Evolutionary conservation across 768 basidiomycete species (phyloP).

Genomic region (Naganishia randhawae): DNA sequence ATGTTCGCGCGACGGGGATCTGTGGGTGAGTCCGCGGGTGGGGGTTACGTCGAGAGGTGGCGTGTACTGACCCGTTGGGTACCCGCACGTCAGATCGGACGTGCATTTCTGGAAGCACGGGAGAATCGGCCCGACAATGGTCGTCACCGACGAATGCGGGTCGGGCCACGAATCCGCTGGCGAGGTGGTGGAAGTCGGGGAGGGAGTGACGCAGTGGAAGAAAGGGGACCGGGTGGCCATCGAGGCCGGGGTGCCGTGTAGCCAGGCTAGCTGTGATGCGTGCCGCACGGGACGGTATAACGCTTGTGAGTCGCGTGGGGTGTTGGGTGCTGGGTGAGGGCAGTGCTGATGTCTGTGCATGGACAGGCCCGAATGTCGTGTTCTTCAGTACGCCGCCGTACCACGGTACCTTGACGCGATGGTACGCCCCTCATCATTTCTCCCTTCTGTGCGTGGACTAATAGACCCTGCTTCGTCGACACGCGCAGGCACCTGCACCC

Average conservation of each 20-base stretch:
- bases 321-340: background rate
- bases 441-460: too few species aligned
- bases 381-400: conserved; percentile 54
- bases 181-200: conserved; percentile 48
- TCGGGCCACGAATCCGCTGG: conserved; percentile 52
- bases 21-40: conserved; percentile 47
- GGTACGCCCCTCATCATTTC: background rate
- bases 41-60: background rate
- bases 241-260: conserved; percentile 48
- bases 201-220: conserved; percentile 45
- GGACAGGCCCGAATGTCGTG: conserved; percentile 47
- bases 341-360: background rate
- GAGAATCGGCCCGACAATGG: conserved; percentile 49
- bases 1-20: conserved; percentile 52
- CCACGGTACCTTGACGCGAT: conserved; percentile 51
- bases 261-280: conserved; percentile 48
- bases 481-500: conserved; percentile 45
- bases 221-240: conserved; percentile 49
- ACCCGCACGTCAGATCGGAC: conserved; percentile 39
- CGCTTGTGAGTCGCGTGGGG: conserved; percentile 47
- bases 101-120: conserved; percentile 53
- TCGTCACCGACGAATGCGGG: conserved; percentile 49
- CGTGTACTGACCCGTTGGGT: background rate
- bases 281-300: conserved; percentile 53
- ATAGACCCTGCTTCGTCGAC: background rate